Evolutionary conservation across 805 yeast species (phyloP).

Genomic region (Yamadazyma phyllophila): DNA sequence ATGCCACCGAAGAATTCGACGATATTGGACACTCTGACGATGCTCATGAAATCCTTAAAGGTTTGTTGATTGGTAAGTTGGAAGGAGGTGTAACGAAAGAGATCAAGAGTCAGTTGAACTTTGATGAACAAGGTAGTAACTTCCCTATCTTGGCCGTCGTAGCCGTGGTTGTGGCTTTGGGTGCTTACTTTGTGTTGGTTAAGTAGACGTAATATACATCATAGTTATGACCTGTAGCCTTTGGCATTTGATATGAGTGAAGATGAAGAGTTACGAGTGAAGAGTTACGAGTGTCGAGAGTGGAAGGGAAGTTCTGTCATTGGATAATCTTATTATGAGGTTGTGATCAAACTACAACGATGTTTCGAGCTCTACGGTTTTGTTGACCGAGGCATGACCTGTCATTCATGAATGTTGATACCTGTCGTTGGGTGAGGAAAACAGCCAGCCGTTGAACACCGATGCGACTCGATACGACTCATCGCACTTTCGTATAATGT

Average conservation of each 20-base stretch:
- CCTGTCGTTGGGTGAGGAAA: too few relatives aligned
- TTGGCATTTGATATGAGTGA: background rate
- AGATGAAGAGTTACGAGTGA: background rate
- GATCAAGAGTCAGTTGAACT: conserved; percentile 22
- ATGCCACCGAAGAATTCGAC: conserved; percentile 46
- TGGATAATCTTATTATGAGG: too few relatives aligned
- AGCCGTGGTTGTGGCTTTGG: conserved; percentile 37
- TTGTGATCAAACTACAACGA: too few relatives aligned
- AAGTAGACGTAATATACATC: conserved; percentile 10
- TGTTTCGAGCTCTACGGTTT: too few relatives aligned
- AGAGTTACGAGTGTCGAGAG: too few relatives aligned
- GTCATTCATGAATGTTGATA: background rate
- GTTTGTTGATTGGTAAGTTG: conserved; percentile 72
- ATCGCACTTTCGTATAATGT: background rate
- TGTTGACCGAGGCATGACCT: background rate
- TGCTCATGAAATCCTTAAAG: conserved; percentile 74
- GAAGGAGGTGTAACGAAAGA: conserved; percentile 55
- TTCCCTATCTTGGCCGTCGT: conserved; percentile 32
- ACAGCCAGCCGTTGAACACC: background rate
- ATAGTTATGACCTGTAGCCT: background rate
- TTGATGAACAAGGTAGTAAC: conserved; percentile 18
- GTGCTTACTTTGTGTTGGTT: conserved; percentile 39
- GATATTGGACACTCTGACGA: conserved; percentile 98
- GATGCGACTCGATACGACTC: background rate
- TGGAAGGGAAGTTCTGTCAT: too few relatives aligned